Base-by-base conservation (phyloP, 345 rosid species). In the Syzygium jambos region DNA sequence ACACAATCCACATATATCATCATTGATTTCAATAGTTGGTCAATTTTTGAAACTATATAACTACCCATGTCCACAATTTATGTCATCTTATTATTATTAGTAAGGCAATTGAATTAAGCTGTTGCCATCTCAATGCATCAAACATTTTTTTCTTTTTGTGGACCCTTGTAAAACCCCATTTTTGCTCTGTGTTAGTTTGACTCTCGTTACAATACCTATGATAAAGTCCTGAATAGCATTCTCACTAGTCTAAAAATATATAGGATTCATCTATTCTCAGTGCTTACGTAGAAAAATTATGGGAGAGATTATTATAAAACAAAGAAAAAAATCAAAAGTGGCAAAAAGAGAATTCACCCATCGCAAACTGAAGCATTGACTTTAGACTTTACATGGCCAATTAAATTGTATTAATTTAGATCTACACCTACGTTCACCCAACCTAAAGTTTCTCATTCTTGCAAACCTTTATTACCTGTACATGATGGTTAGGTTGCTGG, bases 401-500 rank as follows among this genome's bases (percentile, higher is more conserved):
- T 68, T 34, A 68, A 30, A 68, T 30, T 23, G 80, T 34, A 68
- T 68, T 46, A 68, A 34, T 19, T 68, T 68, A 68, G 80, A 68
- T 68, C 80, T 68, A 34, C 7, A 34, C 25, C 80, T 68, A 68
- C 19, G 46, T 34, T 34, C 46, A 68, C 46, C 80, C 5, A 68
- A 68, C 13, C 80, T 68, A 68, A 17, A 68, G 80, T 68, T 68
- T 19, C 1, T 68, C 46, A 9, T 68, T 34, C 13, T 34, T 68
- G 80, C 9, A 46, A 68, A 68, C 34, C 25, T 25, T 68, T 68
- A 68, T 68, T 68, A 68, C 80, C 80, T 87, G 68, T 95, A 93
- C 96, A 95, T 95, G 27, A 94, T 85, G 7, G 87, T 89, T 15
- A 94, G 93, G 43, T 95, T 93, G 73, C 92, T 92, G 0, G 90